phyloP scores from a whole-genome alignment of 1,284 basidiomycete genomes.

The Clitocybe nebularis region DNA sequence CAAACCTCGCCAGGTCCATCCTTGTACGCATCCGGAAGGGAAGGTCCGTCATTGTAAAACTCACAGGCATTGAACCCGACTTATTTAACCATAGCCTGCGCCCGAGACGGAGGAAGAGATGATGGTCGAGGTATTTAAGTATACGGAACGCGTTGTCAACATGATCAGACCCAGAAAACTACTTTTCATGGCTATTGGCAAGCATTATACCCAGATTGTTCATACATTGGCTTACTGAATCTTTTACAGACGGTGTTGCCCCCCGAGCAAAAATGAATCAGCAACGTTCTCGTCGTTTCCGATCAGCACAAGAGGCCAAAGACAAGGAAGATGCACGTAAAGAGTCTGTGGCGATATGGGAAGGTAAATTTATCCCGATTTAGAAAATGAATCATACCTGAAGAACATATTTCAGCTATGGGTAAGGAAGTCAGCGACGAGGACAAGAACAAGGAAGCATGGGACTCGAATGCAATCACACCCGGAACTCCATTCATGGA shows the following conservation, averaged over 20 bases:
- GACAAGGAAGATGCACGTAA: constrained; percentile 87
- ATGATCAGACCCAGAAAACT: constrained; percentile 95
- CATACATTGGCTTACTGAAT: neutral
- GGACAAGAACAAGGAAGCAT: constrained; percentile 80
- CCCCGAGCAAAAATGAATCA: constrained; percentile 99
- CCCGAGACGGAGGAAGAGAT: constrained; percentile 98
- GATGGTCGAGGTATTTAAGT: constrained; percentile 97
- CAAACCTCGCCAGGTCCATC: constrained; percentile 72
- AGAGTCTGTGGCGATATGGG: constrained; percentile 82
- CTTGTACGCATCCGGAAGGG: constrained; percentile 98
- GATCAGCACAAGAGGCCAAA: constrained; percentile 91
- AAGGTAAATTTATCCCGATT: constrained; percentile 65
- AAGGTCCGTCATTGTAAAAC: constrained; percentile 46
- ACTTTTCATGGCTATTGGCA: constrained; percentile 97
- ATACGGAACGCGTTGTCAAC: constrained; percentile 96
- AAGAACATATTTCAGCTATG: constrained; percentile 69
- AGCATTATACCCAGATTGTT: constrained; percentile 8
- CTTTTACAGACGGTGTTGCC: constrained; percentile 82
- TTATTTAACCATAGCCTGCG: constrained; percentile 55
- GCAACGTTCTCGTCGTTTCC: constrained; percentile 93
- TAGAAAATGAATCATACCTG: too few relatives aligned
- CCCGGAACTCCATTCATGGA: constrained; percentile 99
- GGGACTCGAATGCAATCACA: constrained; percentile 99
- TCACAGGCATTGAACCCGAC: constrained; percentile 1
- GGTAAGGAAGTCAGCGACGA: constrained; percentile 87